These are phyloP conservation scores for Solanum bukasovii DNA, from an alignment of 257 asterid species.

Conservation along the genomic window DNA sequence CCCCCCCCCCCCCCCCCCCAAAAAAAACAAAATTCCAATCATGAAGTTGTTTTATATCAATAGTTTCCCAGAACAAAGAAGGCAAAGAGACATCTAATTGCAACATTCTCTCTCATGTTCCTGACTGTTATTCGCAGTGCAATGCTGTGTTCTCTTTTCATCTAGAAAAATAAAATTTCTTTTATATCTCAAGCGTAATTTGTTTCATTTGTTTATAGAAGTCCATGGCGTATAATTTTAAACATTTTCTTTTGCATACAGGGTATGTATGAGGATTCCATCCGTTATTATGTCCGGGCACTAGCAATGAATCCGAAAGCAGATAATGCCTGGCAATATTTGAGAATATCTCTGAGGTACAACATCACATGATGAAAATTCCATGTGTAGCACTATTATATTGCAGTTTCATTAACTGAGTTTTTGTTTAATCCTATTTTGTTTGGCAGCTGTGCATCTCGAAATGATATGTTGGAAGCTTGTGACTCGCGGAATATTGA, in stretches of 20 bases:
- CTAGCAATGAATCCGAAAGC: slow-evolving; percentile 97
- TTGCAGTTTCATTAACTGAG: background rate
- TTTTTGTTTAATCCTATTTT: background rate
- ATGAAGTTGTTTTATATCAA: background rate
- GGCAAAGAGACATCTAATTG: background rate
- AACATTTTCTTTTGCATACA: slow-evolving; percentile 9
- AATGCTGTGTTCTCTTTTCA: background rate
- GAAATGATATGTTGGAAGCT: slow-evolving; percentile 87
- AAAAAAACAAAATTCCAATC: background rate
- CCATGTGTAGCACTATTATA: background rate
- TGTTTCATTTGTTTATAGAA: background rate
- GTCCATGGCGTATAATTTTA: background rate
- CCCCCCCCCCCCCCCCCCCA: background rate
- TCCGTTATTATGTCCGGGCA: slow-evolving; percentile 92
- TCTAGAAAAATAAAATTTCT: background rate
- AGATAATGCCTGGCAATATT: slow-evolving; percentile 95
- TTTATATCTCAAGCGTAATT: background rate
- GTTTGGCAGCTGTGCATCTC: slow-evolving; percentile 68
- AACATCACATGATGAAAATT: background rate
- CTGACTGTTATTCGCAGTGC: background rate
- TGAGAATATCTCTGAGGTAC: slow-evolving; percentile 91
- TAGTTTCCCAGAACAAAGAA: background rate
- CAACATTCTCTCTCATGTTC: background rate
- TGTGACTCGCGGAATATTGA: slow-evolving; percentile 91
- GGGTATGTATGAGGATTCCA: slow-evolving; percentile 97